Base-by-base conservation (phyloP, 345 rosid genomes). In the Salix arbutifolia region DNA sequence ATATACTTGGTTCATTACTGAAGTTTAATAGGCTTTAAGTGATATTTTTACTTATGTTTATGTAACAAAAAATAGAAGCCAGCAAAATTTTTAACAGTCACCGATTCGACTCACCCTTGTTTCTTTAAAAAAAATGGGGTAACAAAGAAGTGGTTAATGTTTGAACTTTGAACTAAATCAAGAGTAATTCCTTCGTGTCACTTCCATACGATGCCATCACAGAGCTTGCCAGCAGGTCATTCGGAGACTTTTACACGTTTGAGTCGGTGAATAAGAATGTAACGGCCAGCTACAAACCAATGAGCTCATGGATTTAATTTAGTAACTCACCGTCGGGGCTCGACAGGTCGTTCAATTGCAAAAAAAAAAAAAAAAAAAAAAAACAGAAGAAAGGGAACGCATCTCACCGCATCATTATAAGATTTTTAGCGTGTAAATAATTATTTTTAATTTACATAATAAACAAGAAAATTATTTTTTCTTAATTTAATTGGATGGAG, bases 301-400 rank as follows among this genome's bases (percentile, higher is more conserved):
- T 84, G 86, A 87, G 78, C 71, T 89, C 87, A 83, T 44, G 50
- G 50, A 44, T 44, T 16, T 44, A 31, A 33, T 33, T 33, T 13
- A 2, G 44, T 2, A 40, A 3, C 50, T 46, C 50, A 46, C 14
- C 16, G 16, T 46, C 13, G 74, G 76, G 89, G 79, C 38, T 87
- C 89, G 86, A 84, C 75, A 6, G 82, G 90, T 90, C 89, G 91
- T 83, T 88, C 86, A 42, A 74, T 82, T 84, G 21, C 30, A 1
- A 28, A 28, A 28, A 28, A 28, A 1, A 28, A 28, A 28, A 28
- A 28, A 28, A 1, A n/a, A n/a, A n/a, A 76, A 79, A 80, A 68
- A 78, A 31, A 4, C 5, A 31, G 78, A 4, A 33, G 7, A 33
- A 33, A 82, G 77, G 91, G 86, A 85, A 87, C 92, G 83, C 33